A percentile compares a stretch with the other conserved stretches of the same genome.
Conservation (phyloP, 192 early-diverging fungal species). For the Podila epicladia region DNA sequence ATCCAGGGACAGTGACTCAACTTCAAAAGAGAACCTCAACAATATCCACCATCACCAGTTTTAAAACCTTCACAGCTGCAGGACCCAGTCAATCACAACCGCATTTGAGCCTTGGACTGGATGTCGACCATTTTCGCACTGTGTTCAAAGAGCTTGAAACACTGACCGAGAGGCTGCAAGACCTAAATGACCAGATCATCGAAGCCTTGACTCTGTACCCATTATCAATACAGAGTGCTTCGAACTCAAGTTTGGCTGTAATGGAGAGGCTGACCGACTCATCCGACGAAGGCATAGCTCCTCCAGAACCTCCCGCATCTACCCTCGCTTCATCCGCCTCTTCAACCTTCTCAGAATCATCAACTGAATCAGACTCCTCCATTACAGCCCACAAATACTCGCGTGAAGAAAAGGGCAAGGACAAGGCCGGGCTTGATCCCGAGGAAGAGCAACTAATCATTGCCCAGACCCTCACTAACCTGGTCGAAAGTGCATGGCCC, state of each 20-base stretch:
- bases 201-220: slow-evolving; percentile 20
- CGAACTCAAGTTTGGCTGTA: not conserved
- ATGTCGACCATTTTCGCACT: slow-evolving; percentile 13
- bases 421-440: not conserved
- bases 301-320: not conserved
- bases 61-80: not conserved
- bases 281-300: not conserved
- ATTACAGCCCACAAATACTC: not conserved
- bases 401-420: slow-evolving; percentile 1
- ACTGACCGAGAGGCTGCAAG: slow-evolving; percentile 17
- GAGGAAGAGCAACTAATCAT: not conserved
- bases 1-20: not conserved
- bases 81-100: not conserved
- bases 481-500: not conserved
- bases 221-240: not conserved
- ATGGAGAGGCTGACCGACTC: not conserved
- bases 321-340: not conserved
- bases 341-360: not conserved
- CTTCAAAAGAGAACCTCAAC: not conserved
- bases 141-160: slow-evolving; percentile 13
- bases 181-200: slow-evolving; percentile 32
- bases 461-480: not conserved
- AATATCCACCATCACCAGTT: not conserved
- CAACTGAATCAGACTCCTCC: not conserved
- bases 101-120: not conserved